A percentile compares a stretch with the other conserved stretches of the same genome.
Evolutionary conservation across 208 protist genomes (phyloP).

Genomic region (Angomonas deanei): DNA sequence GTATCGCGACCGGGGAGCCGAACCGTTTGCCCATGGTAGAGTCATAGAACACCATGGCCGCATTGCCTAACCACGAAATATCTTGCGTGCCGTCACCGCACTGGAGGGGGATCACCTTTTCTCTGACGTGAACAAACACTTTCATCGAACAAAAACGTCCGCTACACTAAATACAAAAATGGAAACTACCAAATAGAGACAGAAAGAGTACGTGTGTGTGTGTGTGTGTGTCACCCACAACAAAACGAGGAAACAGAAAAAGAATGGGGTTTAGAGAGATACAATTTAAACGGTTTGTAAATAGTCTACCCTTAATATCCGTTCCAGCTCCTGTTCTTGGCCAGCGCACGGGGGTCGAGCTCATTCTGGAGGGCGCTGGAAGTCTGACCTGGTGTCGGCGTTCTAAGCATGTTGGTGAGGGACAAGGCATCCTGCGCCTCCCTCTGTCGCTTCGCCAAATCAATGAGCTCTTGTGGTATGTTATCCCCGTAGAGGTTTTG

Average conservation of each 20-base stretch:
- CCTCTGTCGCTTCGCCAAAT: conserved; percentile 55
- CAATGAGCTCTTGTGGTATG: conserved; percentile 59
- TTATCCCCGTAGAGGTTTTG: conserved; percentile 58
- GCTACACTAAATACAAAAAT: not conserved
- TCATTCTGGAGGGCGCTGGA: conserved; percentile 76
- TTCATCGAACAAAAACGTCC: conserved; percentile 48
- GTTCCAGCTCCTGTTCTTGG: conserved; percentile 67
- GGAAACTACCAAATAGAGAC: conserved; percentile 3
- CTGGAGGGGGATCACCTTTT: conserved; percentile 75
- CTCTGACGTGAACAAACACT: conserved; percentile 78
- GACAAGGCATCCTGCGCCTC: conserved; percentile 74
- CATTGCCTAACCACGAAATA: conserved; percentile 78
- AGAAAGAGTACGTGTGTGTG: not conserved
- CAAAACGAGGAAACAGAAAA: conserved; percentile 1
- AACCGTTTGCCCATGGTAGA: conserved; percentile 53
- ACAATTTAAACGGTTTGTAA: conserved; percentile 10
- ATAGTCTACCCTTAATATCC: too few relatives aligned
- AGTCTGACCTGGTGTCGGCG: conserved; percentile 71
- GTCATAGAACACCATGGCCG: conserved; percentile 89
- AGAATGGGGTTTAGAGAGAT: conserved; percentile 11
- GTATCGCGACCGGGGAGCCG: conserved; percentile 60
- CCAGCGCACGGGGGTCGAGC: conserved; percentile 59
- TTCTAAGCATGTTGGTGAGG: conserved; percentile 69
- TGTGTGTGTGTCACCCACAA: conserved; percentile 2
- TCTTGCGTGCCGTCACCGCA: conserved; percentile 85